Base-by-base conservation (phyloP, 1,284 basidiomycete genomes). In the Sanghuangporus sanghuang region DNA sequence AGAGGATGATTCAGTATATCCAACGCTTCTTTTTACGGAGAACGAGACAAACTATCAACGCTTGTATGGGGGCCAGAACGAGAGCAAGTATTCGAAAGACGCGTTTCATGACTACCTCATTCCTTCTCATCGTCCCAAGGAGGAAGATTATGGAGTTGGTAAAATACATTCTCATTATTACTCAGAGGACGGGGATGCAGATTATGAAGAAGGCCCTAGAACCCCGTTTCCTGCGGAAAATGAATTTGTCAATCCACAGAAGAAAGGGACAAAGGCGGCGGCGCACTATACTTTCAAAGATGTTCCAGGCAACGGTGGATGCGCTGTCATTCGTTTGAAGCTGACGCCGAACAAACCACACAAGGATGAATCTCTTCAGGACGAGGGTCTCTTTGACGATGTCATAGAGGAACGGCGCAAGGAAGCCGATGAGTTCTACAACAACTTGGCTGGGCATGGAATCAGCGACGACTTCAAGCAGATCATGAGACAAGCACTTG, bases 101-200 rank as follows among this genome's bases (percentile, higher is more conserved):
- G 96, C 91, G n/a, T 98, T 99, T 82, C 95, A 99, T 73, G 96
- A 98, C 74, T 92, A 98, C 73, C 92, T 98, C 74, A 88, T 98
- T 67, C 87, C 88, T 3, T 80, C 80, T 14, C 96, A 98, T 75
- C 88, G 93, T 60, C 90, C 90, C 5, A 75, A 83, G 16, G 59
- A 63, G 5, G 62, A 70, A 5, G 69, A 64, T 11, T 65, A 68
- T 0, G 69, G 68, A 42, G 64, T 79, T 67, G 71, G 72, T 74
- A 80, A 77, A 65, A 82, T 83, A 57, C 82, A 83, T 53, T 78
- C 81, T 0, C 73, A 80, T 57, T 81, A 80, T 2, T 76, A 77
- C 2, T 79, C 79, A 9, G 77, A 78, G 65, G 64, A 67, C 16
- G 64, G 68, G 52, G 69, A 62, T 32, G 63, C 71, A 12, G 72